These are phyloP conservation scores for Camellia japonica DNA, from an alignment of 148 eudicot species.

Conservation along the genomic window DNA sequence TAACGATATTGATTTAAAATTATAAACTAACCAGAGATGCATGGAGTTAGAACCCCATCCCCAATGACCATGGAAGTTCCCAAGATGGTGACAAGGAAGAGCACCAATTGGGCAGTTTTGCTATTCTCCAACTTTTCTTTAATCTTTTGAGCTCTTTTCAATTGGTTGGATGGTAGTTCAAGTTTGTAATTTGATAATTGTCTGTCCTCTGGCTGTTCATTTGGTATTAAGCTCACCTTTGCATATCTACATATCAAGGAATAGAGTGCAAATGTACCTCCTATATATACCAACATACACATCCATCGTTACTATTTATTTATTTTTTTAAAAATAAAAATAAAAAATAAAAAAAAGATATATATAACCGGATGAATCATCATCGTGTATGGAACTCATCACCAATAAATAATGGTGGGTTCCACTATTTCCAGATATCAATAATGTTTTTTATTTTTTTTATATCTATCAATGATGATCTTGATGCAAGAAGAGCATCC, in stretches of 20 bases:
- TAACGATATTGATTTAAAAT: too few relatives aligned
- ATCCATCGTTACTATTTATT: too few relatives aligned
- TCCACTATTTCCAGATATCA: too few relatives aligned
- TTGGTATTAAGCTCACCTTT: slow-evolving; percentile 50
- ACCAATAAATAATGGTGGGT: too few relatives aligned
- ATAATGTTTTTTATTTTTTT: too few relatives aligned
- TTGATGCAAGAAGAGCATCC: too few relatives aligned
- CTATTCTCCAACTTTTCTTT: slow-evolving; percentile 37
- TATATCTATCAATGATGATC: too few relatives aligned
- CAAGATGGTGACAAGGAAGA: slow-evolving; percentile 45
- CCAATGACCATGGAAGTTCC: slow-evolving; percentile 64
- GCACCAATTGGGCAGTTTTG: slow-evolving; percentile 28
- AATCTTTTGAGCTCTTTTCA: slow-evolving; percentile 32
- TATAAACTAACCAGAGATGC: slow-evolving; percentile 38
- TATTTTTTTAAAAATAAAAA: too few relatives aligned
- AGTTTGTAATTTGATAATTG: slow-evolving; percentile 40
- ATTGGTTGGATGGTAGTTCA: slow-evolving; percentile 29
- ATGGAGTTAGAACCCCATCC: slow-evolving; percentile 49
- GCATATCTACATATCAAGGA: slow-evolving; percentile 48
- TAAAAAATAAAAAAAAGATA: too few relatives aligned
- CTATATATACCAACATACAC: slow-evolving; percentile 9
- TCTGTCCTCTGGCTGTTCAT: slow-evolving; percentile 45
- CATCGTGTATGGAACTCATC: too few relatives aligned
- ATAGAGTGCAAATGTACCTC: slow-evolving; percentile 60
- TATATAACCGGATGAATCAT: too few relatives aligned